Base-by-base conservation (phyloP, 179 eudicot species). In the Beta corolliflora region DNA sequence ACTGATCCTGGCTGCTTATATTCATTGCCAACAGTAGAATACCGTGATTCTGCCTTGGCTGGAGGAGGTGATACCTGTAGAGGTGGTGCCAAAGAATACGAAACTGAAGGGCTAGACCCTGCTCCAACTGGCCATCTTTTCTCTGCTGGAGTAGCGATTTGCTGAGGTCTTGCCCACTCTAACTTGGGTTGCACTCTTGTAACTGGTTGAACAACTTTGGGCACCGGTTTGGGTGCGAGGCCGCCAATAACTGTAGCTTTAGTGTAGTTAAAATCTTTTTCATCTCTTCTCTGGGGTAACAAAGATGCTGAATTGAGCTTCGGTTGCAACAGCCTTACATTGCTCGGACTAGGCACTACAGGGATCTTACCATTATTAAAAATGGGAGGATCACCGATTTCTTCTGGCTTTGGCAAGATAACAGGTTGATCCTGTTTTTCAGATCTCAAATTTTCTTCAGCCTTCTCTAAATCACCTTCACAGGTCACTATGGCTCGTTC, bases 391-490 rank as follows among this genome's bases (percentile, higher is more conserved):
- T 89, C 87, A 36, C 84, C 87, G 13, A 76, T 84, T 74, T 92
- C 98, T 79, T 90, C 94, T 5, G 86, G 82, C 87, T 88, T 90
- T n/a, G 84, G 83, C 21, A 84, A 83, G 69, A 58, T 73, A 23
- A 86, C 74, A 41, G 86, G 87, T 11, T 84, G 87, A 66, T 94
- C 98, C 63, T 84, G 92, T 80, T 92, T 95, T 81, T 89, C 93
- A 48, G 82, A 67, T 83, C 75, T 87, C 77, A 94, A 86, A 13
- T 84, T 82, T 74, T 91, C 94, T 84, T 88, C 96, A 25, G 97
- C 92, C 91, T 91, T 94, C 11, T 88, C 91, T 74, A 94, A 88
- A 79, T 95, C 98, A 79, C 99, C 99, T 87, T 95, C 98, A 85
- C 91, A 94, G 15, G 92, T 70, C 66, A 95, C 94, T 36, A 94